Evolutionary conservation across 2,329 filamentous ascomycete genomes (phyloP).

Genomic region (Allantophomopsis lycopodina): DNA sequence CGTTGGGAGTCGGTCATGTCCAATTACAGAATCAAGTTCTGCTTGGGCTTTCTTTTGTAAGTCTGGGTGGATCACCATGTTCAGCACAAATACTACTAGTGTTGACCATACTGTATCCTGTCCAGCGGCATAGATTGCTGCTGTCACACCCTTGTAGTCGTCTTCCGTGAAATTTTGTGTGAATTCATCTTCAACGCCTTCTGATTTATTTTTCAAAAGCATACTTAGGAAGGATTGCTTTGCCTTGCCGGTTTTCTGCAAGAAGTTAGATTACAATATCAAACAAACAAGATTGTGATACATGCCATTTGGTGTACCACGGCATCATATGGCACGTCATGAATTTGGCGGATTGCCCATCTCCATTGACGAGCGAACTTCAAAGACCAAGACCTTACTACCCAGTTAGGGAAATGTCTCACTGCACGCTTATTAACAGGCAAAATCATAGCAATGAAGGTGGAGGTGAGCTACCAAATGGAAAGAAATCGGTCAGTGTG

Average conservation of each 20-base stretch:
- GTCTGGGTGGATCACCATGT: constrained; percentile 7
- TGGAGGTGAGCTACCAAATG: constrained; percentile 7
- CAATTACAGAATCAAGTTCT: constrained; percentile 4
- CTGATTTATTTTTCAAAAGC: constrained; percentile 1
- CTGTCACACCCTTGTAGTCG: constrained; percentile 31
- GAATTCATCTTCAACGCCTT: constrained; percentile 1
- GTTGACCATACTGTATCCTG: constrained; percentile 23
- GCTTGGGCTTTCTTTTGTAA: constrained; percentile 4
- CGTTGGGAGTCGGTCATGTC: constrained; percentile 5
- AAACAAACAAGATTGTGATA: neutral
- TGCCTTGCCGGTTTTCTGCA: neutral
- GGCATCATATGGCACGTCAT: constrained; percentile 25
- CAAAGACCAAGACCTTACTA: constrained; percentile 13
- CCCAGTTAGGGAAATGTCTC: constrained; percentile 24
- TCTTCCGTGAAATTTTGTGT: constrained; percentile 5
- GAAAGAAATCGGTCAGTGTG: constrained; percentile 33
- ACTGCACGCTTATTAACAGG: constrained; percentile 11
- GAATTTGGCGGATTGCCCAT: constrained; percentile 23
- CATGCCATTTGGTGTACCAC: constrained; percentile 4
- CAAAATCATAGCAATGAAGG: neutral
- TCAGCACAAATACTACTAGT: constrained; percentile 26
- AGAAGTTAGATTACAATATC: neutral
- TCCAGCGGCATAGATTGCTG: constrained; percentile 31
- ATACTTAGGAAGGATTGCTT: constrained; percentile 2
- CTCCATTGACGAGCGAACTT: constrained; percentile 14